A percentile compares a stretch with the other conserved stretches of the same genome.
These are phyloP conservation scores for Pseudogymnoascus sp. DNA, from an alignment of 2,329 filamentous ascomycete genomes.

Conservation along the genomic window DNA sequence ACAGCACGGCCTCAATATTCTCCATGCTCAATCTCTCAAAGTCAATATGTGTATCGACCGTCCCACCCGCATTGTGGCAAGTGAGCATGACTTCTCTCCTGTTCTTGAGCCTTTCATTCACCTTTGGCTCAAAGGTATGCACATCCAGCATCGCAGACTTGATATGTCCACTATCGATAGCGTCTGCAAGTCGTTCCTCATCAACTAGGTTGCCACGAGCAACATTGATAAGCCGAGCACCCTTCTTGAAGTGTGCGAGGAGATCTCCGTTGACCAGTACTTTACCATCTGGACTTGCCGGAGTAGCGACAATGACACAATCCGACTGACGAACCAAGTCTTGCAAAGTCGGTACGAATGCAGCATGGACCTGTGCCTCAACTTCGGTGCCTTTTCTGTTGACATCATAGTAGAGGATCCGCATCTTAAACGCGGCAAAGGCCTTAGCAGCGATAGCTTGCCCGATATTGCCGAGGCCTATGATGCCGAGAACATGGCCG, in stretches of 20 bases:
- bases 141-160: slow-evolving; percentile 54
- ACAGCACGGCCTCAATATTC: slow-evolving; percentile 55
- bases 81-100: slow-evolving; percentile 42
- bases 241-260: slow-evolving; percentile 44
- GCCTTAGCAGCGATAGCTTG: slow-evolving; percentile 53
- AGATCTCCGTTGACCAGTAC: slow-evolving; percentile 40
- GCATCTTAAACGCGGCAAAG: slow-evolving; percentile 54
- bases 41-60: slow-evolving; percentile 51
- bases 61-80: slow-evolving; percentile 61
- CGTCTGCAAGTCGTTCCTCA: slow-evolving; percentile 52
- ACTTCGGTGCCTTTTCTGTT: slow-evolving; percentile 31
- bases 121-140: slow-evolving; percentile 48
- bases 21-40: slow-evolving; percentile 60
- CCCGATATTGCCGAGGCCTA: slow-evolving; percentile 62
- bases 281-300: slow-evolving; percentile 38
- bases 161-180: slow-evolving; percentile 44
- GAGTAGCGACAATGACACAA: slow-evolving; percentile 55
- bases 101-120: slow-evolving; percentile 22
- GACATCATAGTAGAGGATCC: slow-evolving; percentile 55
- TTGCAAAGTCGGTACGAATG: slow-evolving; percentile 42
- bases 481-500: slow-evolving; percentile 51
- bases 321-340: slow-evolving; percentile 45
- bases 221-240: slow-evolving; percentile 55
- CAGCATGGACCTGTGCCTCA: slow-evolving; percentile 39
- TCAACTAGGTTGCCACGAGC: slow-evolving; percentile 57